These are phyloP conservation scores for Mycosphaerelloides madeirae DNA, from an alignment of 2,329 filamentous ascomycete species.

Conservation along the genomic window DNA sequence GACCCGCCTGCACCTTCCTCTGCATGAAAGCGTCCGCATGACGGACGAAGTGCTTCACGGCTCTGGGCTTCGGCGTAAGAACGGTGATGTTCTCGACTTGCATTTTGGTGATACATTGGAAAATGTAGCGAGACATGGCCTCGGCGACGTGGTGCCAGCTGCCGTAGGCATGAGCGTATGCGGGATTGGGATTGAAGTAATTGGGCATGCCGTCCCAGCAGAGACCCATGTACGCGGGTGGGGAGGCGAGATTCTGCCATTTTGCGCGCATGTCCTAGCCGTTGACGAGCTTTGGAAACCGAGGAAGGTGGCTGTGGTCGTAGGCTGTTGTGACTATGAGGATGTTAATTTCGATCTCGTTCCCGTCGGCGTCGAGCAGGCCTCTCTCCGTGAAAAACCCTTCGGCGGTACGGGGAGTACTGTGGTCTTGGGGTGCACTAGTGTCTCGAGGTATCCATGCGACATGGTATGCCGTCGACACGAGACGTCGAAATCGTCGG, in stretches of 20 bases:
- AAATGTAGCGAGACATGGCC: constrained; percentile 15
- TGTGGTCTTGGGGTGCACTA: constrained; percentile 14
- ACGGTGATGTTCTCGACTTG: constrained; percentile 15
- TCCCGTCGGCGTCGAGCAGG: constrained; percentile 2
- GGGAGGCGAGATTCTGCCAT: not conserved
- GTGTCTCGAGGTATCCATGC: constrained; percentile 17
- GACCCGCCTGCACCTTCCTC: constrained; percentile 7
- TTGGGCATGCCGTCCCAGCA: constrained; percentile 18
- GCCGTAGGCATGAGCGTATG: constrained; percentile 13
- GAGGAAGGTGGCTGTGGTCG: constrained; percentile 16
- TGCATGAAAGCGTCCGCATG: constrained; percentile 14
- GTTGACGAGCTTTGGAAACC: constrained; percentile 19
- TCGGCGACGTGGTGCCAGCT: constrained; percentile 16
- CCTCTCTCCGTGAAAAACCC: not conserved
- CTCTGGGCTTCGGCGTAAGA: constrained; percentile 10
- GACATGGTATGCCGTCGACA: constrained; percentile 17
- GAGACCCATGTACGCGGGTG: constrained; percentile 18
- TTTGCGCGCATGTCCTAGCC: no score
- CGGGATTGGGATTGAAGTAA: constrained; percentile 17
- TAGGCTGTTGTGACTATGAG: constrained; percentile 21
- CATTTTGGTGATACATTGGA: constrained; percentile 17
- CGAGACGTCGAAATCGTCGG: constrained; percentile 15
- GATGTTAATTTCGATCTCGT: constrained; percentile 21
- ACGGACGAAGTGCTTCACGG: constrained; percentile 17
- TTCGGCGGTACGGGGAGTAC: constrained; percentile 6